Conservation (phyloP, 257 asterid genomes). For the Solanum acaule region DNA sequence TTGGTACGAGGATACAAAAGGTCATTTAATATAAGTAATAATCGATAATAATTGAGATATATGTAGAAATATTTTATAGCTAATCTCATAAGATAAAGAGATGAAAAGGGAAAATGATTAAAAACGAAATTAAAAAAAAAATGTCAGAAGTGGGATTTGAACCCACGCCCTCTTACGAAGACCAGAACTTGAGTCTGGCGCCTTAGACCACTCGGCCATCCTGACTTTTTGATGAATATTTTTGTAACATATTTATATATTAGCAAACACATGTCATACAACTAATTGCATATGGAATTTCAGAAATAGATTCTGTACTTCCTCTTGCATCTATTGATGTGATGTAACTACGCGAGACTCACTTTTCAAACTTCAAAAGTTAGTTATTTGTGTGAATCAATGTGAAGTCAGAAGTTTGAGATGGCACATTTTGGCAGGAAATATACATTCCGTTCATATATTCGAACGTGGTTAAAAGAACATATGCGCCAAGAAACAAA, state of each 20-base stretch:
- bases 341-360: neutral
- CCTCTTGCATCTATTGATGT: neutral
- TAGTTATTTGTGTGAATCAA: neutral
- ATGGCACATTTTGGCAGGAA: neutral
- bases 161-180: conserved; percentile 82
- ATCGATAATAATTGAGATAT: neutral
- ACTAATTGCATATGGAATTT: too few species aligned
- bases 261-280: too few species aligned
- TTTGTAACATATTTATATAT: too few species aligned
- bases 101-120: neutral
- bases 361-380: neutral
- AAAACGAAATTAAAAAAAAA: too few species aligned
- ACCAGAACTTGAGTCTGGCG: conserved; percentile 98
- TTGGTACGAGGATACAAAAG: neutral
- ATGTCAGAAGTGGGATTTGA: conserved; percentile 72
- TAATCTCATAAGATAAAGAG: neutral
- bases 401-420: neutral
- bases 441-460: neutral
- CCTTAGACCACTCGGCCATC: conserved; percentile 99
- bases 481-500: neutral
- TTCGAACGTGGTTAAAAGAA: neutral
- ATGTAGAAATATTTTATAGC: neutral
- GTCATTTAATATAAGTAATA: too few species aligned
- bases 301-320: neutral
- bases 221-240: conserved; percentile 22